Evolutionary conservation across 148 eudicot species (phyloP), one percentile per base, ranked within the genome.

Genomic region (Arbutus unedo): DNA sequence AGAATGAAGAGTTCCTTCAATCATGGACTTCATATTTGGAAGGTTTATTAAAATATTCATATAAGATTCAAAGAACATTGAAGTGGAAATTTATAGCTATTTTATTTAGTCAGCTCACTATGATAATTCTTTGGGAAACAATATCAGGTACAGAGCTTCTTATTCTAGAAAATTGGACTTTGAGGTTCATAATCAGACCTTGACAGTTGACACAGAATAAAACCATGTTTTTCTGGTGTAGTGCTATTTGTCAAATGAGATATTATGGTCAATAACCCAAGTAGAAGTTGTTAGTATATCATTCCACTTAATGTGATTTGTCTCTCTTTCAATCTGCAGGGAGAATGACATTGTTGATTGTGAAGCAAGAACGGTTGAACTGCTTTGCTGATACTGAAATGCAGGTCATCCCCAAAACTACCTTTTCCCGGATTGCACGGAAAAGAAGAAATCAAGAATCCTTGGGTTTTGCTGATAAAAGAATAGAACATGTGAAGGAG

Each of bases 351-450:
- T 7, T 54, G 64, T n/a, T 59, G 75, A 4, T 62, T 74, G 43
- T 48, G 74, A 38, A 79, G 79, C 79, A 79, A 48, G 85, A 50
- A 41, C 77, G 5, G 51, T 74, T 79, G 25, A 72, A 74, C 82
- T 53, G 74, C 62, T 50, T 23, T 7, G 4, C 38, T 74, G 79
- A 79, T 62, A 79, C 50, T 48, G 50, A 43, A 41, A 74, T 59
- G 50, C 72, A 19, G 19, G 47, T 25, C 23, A 71, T 44, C 4
- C 44, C 68, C 38, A 74, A 60, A n/a, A 73, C n/a, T 25, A 25
- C 54, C 48, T 81, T 59, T 73, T 38, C 85, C 74, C 59, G 3
- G 10, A 3, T 48, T 79, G 50, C 64, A n/a, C 64, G 31, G 79
- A 64, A 74, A 75, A 62, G 79, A 47, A 79, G 75, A 74, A 0